Evolutionary conservation across 2,329 filamentous ascomycete genomes (phyloP).

Genomic region (Fusarium sp.): DNA sequence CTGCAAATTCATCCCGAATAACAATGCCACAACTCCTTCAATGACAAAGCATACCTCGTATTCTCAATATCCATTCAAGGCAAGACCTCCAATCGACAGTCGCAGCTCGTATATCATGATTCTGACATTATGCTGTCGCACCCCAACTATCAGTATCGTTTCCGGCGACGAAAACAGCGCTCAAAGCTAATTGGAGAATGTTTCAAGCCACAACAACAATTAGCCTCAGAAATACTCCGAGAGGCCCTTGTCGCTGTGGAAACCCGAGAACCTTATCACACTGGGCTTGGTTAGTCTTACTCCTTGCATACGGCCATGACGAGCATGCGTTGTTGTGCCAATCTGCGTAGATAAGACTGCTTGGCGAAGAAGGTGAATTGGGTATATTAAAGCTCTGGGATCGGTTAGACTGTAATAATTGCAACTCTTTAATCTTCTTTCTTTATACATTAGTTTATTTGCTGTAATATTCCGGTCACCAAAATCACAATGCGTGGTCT

Average conservation of each 20-base stretch:
- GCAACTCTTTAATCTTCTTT: background rate
- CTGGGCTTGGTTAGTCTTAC: background rate
- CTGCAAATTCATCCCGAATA: no score
- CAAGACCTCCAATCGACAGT: no score
- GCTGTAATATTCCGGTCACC: accelerated
- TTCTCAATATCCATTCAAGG: no score
- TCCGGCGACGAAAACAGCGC: background rate
- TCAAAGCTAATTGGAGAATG: background rate
- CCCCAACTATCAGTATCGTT: background rate
- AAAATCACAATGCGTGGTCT: conserved; percentile 4
- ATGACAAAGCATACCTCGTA: no score
- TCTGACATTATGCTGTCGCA: background rate
- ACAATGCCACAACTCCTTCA: no score
- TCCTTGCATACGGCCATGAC: conserved; percentile 25
- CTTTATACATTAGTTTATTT: background rate
- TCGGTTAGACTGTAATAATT: background rate
- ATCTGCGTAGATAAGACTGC: background rate
- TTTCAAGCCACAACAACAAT: conserved; percentile 1
- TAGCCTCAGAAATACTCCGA: background rate
- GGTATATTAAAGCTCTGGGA: background rate
- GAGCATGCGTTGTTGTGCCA: conserved; percentile 15
- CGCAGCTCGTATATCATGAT: background rate
- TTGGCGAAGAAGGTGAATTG: background rate
- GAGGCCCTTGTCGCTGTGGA: conserved; percentile 22
- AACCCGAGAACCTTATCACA: conserved; percentile 15